Conservation (phyloP, 2,329 filamentous ascomycete genomes). For the Nakataea oryzae region DNA sequence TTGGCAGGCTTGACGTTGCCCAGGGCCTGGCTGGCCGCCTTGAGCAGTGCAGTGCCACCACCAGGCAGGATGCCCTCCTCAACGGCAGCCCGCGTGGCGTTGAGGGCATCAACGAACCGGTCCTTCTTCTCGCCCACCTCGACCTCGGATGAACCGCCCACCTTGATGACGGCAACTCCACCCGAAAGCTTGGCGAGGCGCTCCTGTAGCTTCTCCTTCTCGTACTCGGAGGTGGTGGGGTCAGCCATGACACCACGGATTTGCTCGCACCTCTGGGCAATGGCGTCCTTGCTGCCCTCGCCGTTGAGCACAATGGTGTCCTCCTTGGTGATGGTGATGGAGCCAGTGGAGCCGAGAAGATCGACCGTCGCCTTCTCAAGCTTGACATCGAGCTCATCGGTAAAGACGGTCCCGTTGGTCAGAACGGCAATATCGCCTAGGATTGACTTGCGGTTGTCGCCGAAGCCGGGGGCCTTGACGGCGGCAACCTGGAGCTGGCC, state of each 20-base stretch:
- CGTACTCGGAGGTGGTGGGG: slow-evolving; percentile 92
- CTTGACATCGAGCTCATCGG: slow-evolving; percentile 96
- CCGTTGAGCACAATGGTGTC: slow-evolving; percentile 98
- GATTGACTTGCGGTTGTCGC: slow-evolving; percentile 99
- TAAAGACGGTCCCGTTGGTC: slow-evolving; percentile 96
- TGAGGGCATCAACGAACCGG: slow-evolving; percentile 94
- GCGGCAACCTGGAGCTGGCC: slow-evolving; percentile 97
- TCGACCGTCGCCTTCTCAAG: slow-evolving; percentile 95
- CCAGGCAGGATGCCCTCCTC: slow-evolving; percentile 98
- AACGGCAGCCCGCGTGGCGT: slow-evolving; percentile 94
- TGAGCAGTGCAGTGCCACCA: slow-evolving; percentile 95
- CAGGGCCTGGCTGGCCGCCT: slow-evolving; percentile 87
- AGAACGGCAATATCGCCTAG: slow-evolving; percentile 92
- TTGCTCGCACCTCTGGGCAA: slow-evolving; percentile 95
- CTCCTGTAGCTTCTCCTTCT: slow-evolving; percentile 99
- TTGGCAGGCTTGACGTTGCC: slow-evolving; percentile 76
- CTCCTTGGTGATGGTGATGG: slow-evolving; percentile 99
- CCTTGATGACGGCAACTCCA: slow-evolving; percentile 98
- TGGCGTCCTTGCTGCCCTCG: slow-evolving; percentile 86
- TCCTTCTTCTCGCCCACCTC: slow-evolving; percentile 99
- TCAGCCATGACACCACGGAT: slow-evolving; percentile 95
- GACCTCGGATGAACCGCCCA: slow-evolving; percentile 93
- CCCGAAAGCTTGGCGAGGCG: slow-evolving; percentile 98
- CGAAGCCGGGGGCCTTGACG: slow-evolving; percentile 98
- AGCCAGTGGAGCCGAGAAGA: slow-evolving; percentile 92